These are phyloP conservation scores for Naganishia vishniacii DNA, from an alignment of 768 basidiomycete genomes.

Conservation along the genomic window DNA sequence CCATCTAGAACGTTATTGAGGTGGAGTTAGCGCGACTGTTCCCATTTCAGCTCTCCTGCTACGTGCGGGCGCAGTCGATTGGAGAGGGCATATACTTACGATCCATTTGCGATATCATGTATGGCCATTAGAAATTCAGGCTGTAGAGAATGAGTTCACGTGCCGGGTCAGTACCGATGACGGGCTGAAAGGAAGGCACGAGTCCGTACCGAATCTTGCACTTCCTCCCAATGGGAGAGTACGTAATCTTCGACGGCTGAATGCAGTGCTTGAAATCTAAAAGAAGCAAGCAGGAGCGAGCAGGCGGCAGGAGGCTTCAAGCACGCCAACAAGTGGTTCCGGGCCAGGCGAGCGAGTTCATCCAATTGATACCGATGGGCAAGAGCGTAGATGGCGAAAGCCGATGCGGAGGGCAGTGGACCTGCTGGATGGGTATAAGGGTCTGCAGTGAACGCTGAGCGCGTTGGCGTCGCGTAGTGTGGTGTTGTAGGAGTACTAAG, in stretches of 20 bases:
- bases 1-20: not conserved
- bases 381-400: slow-evolving; percentile 68
- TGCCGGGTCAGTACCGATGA: not conserved
- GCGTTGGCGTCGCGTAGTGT: too few relatives aligned
- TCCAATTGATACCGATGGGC: slow-evolving; percentile 70
- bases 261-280: slow-evolving; percentile 27
- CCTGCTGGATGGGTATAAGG: slow-evolving; percentile 68
- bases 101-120: slow-evolving; percentile 38
- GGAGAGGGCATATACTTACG: slow-evolving; percentile 20
- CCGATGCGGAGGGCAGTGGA: slow-evolving; percentile 62
- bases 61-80: not conserved
- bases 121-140: slow-evolving; percentile 36
- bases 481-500: not conserved
- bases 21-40: too few relatives aligned
- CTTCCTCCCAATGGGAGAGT: slow-evolving; percentile 69
- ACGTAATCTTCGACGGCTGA: slow-evolving; percentile 59
- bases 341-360: slow-evolving; percentile 60
- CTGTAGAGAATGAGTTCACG: slow-evolving; percentile 18
- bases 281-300: slow-evolving; percentile 54
- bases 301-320: slow-evolving; percentile 65
- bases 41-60: too few relatives aligned
- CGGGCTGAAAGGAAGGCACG: not conserved
- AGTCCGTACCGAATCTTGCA: slow-evolving; percentile 37
- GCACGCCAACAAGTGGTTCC: slow-evolving; percentile 67
- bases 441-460: slow-evolving; percentile 51